Base-by-base conservation (phyloP, 495 filamentous ascomycete species). In the Astrothelium macrocarpum region DNA sequence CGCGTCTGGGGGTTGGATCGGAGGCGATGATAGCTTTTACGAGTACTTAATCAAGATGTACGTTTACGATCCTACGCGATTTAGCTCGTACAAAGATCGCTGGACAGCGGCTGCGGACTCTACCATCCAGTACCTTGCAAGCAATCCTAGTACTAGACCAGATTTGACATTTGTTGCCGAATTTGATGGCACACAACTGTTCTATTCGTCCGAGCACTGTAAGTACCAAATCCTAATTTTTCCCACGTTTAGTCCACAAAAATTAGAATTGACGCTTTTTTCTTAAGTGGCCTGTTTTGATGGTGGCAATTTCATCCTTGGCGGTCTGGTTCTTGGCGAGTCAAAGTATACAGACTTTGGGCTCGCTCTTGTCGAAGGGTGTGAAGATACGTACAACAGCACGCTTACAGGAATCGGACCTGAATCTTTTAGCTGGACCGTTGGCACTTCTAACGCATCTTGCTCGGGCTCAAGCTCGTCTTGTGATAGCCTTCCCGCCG, bases 41-140 rank as follows among this genome's bases (percentile, higher is more conserved):
- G 91, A 96, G 76, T 96, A 96, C 67, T 81, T 95, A 28, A 87
- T 96, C 72, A 96, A 96, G 79, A 93, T 94, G 89, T 95, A 86
- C 68, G 75, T 95, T 65, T 95, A 95, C 71, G 87, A 91, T 71
- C 80, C 86, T 12, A 62, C 73, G 36, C 82, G 84, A 10, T 95
- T 87, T 66, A 75, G 61, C 11, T 34, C 70, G 1, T 90, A 91
- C 75, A 80, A 78, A 63, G 85, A 90, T 66, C 82, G 86, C 63
- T 96, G 91, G 91, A 78, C 90, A 26, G 71, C 77, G 2, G 91
- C 91, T 5, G 89, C 86, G 25, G 86, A 95, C 64, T 91, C 87
- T 1, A 85, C 85, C 26, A 90, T 94, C 36, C 70, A 80, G 39
- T 78, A 93, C 61, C 79, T 96, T 11, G 77, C 82, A 12, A 88